phyloP scores from a whole-genome alignment of 1,284 basidiomycete genomes.

The Cystobasidium sp. region DNA sequence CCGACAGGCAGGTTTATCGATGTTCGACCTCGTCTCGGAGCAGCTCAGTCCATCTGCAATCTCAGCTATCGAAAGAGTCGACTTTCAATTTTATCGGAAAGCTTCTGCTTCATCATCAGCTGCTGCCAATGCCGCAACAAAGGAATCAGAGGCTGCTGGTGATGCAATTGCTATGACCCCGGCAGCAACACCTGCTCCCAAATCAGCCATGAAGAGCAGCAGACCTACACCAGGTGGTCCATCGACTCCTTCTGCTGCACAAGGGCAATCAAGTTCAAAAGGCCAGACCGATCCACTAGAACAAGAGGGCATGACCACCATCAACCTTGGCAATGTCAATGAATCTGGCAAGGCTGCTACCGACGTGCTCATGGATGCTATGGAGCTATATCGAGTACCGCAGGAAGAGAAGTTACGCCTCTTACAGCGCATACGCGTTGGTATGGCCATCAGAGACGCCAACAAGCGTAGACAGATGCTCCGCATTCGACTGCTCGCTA shows the following conservation, averaged over 20 bases:
- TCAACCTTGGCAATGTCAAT: constrained; percentile 54
- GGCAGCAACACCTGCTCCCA: constrained; percentile 43
- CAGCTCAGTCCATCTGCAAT: constrained; percentile 46
- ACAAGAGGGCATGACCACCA: constrained; percentile 55
- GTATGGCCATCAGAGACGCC: constrained; percentile 68
- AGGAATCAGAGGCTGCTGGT: constrained; percentile 37
- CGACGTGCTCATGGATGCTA: constrained; percentile 72
- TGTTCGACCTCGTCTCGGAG: constrained; percentile 57
- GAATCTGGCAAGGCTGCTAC: constrained; percentile 45
- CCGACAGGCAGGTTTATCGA: constrained; percentile 57
- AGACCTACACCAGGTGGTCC: constrained; percentile 29
- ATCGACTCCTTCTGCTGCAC: constrained; percentile 48
- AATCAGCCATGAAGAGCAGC: constrained; percentile 17
- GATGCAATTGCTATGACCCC: constrained; percentile 46
- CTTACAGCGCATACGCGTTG: constrained; percentile 81
- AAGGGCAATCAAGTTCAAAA: constrained; percentile 35
- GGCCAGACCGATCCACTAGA: constrained; percentile 40
- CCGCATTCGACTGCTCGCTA: constrained; percentile 78
- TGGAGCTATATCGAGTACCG: constrained; percentile 75
- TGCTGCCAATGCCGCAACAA: constrained; percentile 1
- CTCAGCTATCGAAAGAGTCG: constrained; percentile 56
- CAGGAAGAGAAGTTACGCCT: constrained; percentile 86
- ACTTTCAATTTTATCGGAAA: constrained; percentile 60
- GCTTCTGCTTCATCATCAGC: constrained; percentile 16
- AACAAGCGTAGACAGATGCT: constrained; percentile 78